Base-by-base conservation (phyloP, 805 yeast genomes). In the Metschnikowia orientalis region DNA sequence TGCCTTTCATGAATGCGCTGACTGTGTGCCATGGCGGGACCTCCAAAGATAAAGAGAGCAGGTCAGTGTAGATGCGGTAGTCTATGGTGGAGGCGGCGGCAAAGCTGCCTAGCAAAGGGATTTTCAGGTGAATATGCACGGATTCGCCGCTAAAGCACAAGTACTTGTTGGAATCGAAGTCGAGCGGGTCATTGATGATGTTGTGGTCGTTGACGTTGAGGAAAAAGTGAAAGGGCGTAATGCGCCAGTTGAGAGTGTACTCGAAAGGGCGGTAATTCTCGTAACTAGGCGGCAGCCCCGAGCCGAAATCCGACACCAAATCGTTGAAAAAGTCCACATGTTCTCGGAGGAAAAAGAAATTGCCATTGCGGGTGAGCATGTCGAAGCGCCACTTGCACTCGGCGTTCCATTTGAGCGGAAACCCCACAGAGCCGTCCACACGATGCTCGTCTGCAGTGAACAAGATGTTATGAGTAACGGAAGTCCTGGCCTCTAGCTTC, bases 21-120 rank as follows among this genome's bases (percentile, higher is more conserved):
- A 78, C 62, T 0, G 97, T 89, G 50, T 87, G 94, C 95, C 97
- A 92, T 1, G 90, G 81, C 0, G 98, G 97, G 0, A 92, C 76
- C 37, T 79, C 81, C 2, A 89, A 54, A 1, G 73, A 61, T 28
- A 92, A 48, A 29, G 79, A 72, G 44, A 87, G 75, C 29, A 59
- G 59, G 0, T 84, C 76, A 0, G 95, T 80, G 3, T 43, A 42
- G 2, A 81, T 42, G 1, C 57, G 55, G 45, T 69, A 85, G 10
- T 67, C 59, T 10, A 81, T 62, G 0, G 72, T 68, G 1, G 75
- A 73, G 3, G 71, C 68, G 31, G 71, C 73, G 22, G 72, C 59
- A 23, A 73, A 68, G 11, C 77, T 65, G 0, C 73, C 69, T 9
- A 69, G 69, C 42, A 78, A 48, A 0, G 97, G 96, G 2, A 87